Evolutionary conservation across 148 eudicot species (phyloP).

Genomic region (Rhododendron vialii): DNA sequence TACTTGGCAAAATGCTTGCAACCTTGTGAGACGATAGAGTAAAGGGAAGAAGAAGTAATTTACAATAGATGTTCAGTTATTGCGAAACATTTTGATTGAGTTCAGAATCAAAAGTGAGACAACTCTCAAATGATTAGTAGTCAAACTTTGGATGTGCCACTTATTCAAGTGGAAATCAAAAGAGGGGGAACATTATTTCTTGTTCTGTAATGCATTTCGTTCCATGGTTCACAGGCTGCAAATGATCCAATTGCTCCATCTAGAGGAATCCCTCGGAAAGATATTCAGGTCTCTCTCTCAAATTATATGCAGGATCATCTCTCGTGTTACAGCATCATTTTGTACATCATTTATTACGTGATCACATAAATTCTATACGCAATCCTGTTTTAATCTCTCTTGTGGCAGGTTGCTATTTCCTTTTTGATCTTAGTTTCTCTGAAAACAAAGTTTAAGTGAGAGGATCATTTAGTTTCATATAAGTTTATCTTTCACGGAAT

Average conservation of each 20-base stretch:
- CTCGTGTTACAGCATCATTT: background rate
- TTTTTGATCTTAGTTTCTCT: background rate
- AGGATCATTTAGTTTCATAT: background rate
- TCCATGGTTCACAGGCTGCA: constrained; percentile 58
- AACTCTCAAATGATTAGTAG: background rate
- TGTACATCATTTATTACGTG: background rate
- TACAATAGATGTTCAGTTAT: background rate
- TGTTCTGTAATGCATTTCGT: background rate
- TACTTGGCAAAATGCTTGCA: background rate
- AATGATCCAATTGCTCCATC: constrained; percentile 99
- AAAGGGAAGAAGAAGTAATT: background rate
- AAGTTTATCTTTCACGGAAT: background rate
- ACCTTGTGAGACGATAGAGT: too few species aligned
- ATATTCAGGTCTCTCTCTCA: constrained; percentile 48
- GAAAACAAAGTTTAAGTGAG: background rate
- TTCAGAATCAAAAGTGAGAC: background rate
- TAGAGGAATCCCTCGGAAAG: constrained; percentile 85
- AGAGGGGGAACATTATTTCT: background rate
- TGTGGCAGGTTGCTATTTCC: background rate
- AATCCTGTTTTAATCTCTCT: background rate
- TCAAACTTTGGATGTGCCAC: background rate
- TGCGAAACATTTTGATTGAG: background rate
- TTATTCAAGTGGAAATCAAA: background rate
- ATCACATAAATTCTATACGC: background rate
- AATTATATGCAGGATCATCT: background rate